Conservation (phyloP, 352 stramenopile species). For the Phytophthora syringae region DNA sequence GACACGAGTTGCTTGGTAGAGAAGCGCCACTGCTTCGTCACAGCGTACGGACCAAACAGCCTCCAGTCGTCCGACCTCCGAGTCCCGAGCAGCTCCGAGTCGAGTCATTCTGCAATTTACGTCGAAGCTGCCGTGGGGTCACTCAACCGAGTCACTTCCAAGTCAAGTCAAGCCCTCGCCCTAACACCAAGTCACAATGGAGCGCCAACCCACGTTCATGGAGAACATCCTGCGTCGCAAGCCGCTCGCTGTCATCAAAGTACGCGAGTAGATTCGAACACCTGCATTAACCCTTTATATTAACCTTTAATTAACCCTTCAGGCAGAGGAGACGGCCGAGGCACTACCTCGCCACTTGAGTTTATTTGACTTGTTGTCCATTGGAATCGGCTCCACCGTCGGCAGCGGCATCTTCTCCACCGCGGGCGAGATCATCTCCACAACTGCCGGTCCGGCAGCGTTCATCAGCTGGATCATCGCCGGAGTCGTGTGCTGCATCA, state of each 20-base stretch:
- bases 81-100: conserved; percentile 2
- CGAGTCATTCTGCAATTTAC: conserved; percentile 26
- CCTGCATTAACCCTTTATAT: no score
- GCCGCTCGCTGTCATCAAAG: conserved; percentile 63
- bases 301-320: background rate
- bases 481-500: conserved; percentile 81
- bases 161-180: background rate
- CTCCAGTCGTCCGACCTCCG: conserved; percentile 11
- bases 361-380: conserved; percentile 91
- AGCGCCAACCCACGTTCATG: conserved; percentile 48
- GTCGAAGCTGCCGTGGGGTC: conserved; percentile 32
- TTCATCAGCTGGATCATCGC: conserved; percentile 84
- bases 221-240: conserved; percentile 73
- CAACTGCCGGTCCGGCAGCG: conserved; percentile 75
- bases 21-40: conserved; percentile 18
- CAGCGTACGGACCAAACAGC: conserved; percentile 11
- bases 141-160: conserved; percentile 9
- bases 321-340: conserved; percentile 72
- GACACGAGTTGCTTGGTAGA: conserved; percentile 13
- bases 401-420: conserved; percentile 92
- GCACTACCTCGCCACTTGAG: conserved; percentile 73
- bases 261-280: no score
- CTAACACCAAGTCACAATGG: conserved; percentile 21
- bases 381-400: conserved; percentile 93
- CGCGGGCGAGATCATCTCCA: conserved; percentile 75